phyloP scores from a whole-genome alignment of 305 asterid genomes.

The Stenogyne calaminthoides region DNA sequence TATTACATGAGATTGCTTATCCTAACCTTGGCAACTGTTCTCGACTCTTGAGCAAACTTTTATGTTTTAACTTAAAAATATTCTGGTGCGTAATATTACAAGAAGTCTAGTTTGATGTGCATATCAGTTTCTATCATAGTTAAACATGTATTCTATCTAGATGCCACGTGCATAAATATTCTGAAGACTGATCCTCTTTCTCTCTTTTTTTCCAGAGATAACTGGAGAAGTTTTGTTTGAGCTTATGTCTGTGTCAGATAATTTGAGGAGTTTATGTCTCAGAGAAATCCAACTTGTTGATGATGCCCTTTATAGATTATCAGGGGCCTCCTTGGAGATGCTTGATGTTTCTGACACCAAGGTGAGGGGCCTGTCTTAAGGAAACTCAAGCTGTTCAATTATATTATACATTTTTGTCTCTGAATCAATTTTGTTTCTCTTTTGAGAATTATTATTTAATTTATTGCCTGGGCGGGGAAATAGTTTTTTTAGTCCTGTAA shows the following conservation, averaged over 20 bases:
- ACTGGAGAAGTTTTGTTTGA: slow-evolving; percentile 46
- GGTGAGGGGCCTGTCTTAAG: slow-evolving; percentile 44
- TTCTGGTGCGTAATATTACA: slow-evolving; percentile 1
- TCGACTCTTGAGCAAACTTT: background rate
- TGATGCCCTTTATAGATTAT: slow-evolving; percentile 55
- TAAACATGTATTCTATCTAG: background rate
- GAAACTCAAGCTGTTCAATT: slow-evolving; percentile 2
- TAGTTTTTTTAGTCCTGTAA: too few relatives aligned
- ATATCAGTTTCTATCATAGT: background rate
- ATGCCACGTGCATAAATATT: slow-evolving; percentile 15
- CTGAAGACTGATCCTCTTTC: slow-evolving; percentile 15
- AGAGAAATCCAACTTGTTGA: slow-evolving; percentile 66
- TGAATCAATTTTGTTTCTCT: background rate
- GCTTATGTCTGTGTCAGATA: slow-evolving; percentile 59
- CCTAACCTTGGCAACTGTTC: slow-evolving; percentile 1
- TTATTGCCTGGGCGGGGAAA: too few relatives aligned
- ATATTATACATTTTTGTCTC: background rate
- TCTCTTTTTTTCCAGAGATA: slow-evolving; percentile 50
- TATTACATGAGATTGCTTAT: slow-evolving; percentile 18
- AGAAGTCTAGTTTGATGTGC: slow-evolving; percentile 6
- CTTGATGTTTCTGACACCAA: slow-evolving; percentile 85
- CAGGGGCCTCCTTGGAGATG: slow-evolving; percentile 73
- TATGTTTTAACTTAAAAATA: background rate
- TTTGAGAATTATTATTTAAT: too few relatives aligned
- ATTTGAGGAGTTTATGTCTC: slow-evolving; percentile 67